These are phyloP conservation scores for Cladophialophora yegresii DNA, from an alignment of 2,329 filamentous ascomycete species.

Conservation along the genomic window DNA sequence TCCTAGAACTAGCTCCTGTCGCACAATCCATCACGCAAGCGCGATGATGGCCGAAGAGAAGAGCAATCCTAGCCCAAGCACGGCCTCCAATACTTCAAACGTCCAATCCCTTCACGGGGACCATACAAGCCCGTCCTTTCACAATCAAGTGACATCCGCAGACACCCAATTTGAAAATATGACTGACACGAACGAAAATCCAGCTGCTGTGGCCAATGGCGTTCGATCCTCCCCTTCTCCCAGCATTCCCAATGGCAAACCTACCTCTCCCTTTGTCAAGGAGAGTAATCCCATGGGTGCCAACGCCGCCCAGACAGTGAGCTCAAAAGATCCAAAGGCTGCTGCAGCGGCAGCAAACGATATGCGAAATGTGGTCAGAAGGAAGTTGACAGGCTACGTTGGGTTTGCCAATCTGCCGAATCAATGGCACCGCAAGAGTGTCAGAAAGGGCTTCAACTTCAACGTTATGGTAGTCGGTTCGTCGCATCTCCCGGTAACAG, in stretches of 20 bases:
- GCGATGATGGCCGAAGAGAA: constrained; percentile 11
- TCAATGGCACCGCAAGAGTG: constrained; percentile 99
- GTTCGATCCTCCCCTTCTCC: constrained; percentile 44
- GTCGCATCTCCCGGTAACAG: constrained; percentile 46
- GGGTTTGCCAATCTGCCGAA: constrained; percentile 98
- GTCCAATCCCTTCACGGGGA: constrained; percentile 5
- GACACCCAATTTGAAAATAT: constrained; percentile 11
- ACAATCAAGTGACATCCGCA: constrained; percentile 6
- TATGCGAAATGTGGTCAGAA: constrained; percentile 92
- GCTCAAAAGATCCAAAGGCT: constrained; percentile 65
- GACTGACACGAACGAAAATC: constrained; percentile 37
- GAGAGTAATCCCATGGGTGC: constrained; percentile 60
- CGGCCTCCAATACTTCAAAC: constrained; percentile 14
- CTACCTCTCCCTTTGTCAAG: constrained; percentile 58
- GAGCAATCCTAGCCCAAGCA: constrained; percentile 11
- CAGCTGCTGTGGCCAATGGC: constrained; percentile 41
- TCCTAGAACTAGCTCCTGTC: neutral
- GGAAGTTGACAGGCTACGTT: constrained; percentile 97
- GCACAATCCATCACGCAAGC: constrained; percentile 7
- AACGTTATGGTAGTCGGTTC: constrained; percentile 99
- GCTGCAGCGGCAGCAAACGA: constrained; percentile 61
- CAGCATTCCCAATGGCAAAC: constrained; percentile 52
- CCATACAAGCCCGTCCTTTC: neutral
- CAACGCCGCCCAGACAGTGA: constrained; percentile 60
- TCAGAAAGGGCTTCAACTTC: constrained; percentile 99